Percentiles rank a stretch among this genome's conserved stretches.
Conservation (phyloP, 2,329 filamentous ascomycete species). For the Daldinia sp. region DNA sequence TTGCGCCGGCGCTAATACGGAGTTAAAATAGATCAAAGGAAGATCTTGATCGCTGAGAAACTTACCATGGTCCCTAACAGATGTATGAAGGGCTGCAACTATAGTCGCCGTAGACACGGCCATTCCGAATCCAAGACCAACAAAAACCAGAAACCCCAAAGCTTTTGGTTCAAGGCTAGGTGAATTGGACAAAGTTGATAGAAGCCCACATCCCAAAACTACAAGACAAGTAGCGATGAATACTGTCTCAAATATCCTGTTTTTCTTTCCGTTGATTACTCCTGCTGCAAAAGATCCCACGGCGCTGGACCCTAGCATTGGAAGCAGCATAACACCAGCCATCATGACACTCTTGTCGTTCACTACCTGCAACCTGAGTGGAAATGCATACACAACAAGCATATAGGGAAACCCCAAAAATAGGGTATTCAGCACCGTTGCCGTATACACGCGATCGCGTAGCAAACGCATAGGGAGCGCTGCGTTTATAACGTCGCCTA, state of each 20-base stretch:
- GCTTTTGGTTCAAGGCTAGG: slow-evolving; percentile 54
- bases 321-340: slow-evolving; percentile 61
- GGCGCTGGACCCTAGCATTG: slow-evolving; percentile 60
- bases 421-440: slow-evolving; percentile 55
- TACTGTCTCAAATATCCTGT: slow-evolving; percentile 55
- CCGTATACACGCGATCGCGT: slow-evolving; percentile 55
- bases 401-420: slow-evolving; percentile 61
- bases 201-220: slow-evolving; percentile 56
- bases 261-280: slow-evolving; percentile 52
- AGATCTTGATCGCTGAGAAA: neutral
- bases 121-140: slow-evolving; percentile 63
- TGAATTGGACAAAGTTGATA: slow-evolving; percentile 51
- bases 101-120: slow-evolving; percentile 58
- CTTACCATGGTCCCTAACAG: slow-evolving; percentile 57
- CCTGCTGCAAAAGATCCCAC: slow-evolving; percentile 55
- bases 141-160: slow-evolving; percentile 58
- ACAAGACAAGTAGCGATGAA: slow-evolving; percentile 53
- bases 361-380: slow-evolving; percentile 59
- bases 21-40: slow-evolving; percentile 27
- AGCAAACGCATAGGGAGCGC: slow-evolving; percentile 60
- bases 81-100: slow-evolving; percentile 52
- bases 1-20: slow-evolving; percentile 56
- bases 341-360: slow-evolving; percentile 56
- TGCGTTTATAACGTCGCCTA: slow-evolving; percentile 48
- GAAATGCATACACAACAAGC: slow-evolving; percentile 58